Conservation (phyloP, 306 rosid genomes). For the Fagus crenata region DNA sequence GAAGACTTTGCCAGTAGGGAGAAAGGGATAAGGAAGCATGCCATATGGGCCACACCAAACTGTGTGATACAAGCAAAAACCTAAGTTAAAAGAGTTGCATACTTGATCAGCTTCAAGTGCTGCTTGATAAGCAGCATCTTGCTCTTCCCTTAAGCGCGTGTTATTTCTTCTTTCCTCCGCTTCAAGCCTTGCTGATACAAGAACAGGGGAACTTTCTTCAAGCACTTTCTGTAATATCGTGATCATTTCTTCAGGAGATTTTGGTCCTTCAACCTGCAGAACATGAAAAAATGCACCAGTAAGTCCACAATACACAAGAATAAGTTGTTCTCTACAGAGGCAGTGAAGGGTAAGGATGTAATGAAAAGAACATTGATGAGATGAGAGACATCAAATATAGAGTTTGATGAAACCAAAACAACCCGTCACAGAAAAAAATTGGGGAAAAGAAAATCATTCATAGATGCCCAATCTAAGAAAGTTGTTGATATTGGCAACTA, state of each 20-base stretch:
- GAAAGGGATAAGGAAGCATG: conserved; percentile 17
- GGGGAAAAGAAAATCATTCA: neutral
- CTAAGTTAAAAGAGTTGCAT: conserved; percentile 30
- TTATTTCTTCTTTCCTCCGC: conserved; percentile 90
- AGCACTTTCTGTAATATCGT: conserved; percentile 71
- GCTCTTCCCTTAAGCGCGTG: conserved; percentile 87
- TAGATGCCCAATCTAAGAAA: neutral
- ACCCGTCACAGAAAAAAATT: neutral
- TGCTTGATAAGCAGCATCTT: conserved; percentile 98
- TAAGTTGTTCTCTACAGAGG: neutral
- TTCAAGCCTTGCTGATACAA: conserved; percentile 75
- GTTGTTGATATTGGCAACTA: neutral
- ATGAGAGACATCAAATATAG: neutral
- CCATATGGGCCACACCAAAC: neutral
- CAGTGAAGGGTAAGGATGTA: neutral
- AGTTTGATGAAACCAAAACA: neutral
- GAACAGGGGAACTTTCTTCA: conserved; percentile 88
- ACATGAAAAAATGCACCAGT: conserved; percentile 23
- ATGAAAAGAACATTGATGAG: neutral
- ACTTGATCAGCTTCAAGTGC: conserved; percentile 99
- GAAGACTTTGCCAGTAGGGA: conserved; percentile 10
- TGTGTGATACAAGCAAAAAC: conserved; percentile 12
- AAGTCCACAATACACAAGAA: conserved; percentile 12
- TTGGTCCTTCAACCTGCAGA: conserved; percentile 84
- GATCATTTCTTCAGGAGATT: conserved; percentile 87